Evolutionary conservation across 2,329 filamentous ascomycete genomes (phyloP), one percentile per base, ranked within the genome.

Genomic region (Diplocarpon rosae): DNA sequence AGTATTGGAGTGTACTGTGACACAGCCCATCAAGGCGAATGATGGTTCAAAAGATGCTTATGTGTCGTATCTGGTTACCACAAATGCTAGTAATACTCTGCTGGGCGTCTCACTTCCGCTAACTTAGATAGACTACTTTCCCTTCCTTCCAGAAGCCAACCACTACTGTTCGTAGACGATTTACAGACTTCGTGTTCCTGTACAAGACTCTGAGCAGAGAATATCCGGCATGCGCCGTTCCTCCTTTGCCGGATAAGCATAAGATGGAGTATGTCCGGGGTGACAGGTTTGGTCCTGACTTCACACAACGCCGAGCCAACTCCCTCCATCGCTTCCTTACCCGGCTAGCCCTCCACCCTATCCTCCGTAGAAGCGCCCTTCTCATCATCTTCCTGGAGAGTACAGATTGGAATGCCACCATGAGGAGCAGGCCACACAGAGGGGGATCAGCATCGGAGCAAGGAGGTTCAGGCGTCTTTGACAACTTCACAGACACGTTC

Each of bases 211-310:
- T 98, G 41, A 80, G 75, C 52, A 81, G 80, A 62, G 89, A 95
- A 63, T 96, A 87, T 59, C 86, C 88, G 48, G 85, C 87, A 68
- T 86, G 84, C 65, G 92, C 92, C 38, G 86, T 98, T 3, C 92
- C 92, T 27, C 92, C 92, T 37, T 72, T 98, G 43, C 92, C 92
- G 42, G 92, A 96, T 67, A 98, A 96, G 72, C 90, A 96, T 71
- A 93, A 93, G 67, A 95, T 98, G 85, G 88, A 95, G 61, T 96
- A 96, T 62, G 92, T 96, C 41, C 85, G 89, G 30, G 92, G 92
- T 56, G 90, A 96, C 69, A 83, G 92, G 51, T 98, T 98, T 65
- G 88, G 89, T 8, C 67, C 82, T 39, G 92, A 96, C 66, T 98
- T 98, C 63, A 98, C 88, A 29, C 73, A 79, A 37, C 81, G 92